Evolutionary conservation across 2,329 filamentous ascomycete genomes (phyloP).

Genomic region (Neobulgaria alba): DNA sequence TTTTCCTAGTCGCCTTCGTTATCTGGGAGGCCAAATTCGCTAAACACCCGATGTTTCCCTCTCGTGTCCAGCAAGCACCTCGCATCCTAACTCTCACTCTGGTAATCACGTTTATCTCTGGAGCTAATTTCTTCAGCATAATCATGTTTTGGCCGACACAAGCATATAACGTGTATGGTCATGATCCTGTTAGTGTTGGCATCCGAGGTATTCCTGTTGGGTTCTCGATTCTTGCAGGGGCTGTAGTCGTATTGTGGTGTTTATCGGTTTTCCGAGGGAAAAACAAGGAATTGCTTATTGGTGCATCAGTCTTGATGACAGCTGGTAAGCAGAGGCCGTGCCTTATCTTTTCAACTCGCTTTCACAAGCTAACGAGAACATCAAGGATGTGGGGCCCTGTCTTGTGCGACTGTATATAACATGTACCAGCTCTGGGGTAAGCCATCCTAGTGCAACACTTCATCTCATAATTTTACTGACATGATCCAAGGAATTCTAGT

Average conservation of each 20-base stretch:
- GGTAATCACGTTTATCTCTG: conserved; percentile 50
- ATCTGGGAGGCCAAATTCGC: conserved; percentile 45
- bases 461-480: too few species aligned
- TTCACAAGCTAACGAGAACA: too few species aligned
- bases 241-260: conserved; percentile 48
- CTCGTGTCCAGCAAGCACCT: conserved; percentile 46
- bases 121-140: conserved; percentile 39
- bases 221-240: conserved; percentile 53
- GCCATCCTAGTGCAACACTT: too few species aligned
- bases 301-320: conserved; percentile 55
- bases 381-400: conserved; percentile 39
- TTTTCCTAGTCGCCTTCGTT: conserved; percentile 39
- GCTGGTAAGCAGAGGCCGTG: conserved; percentile 52
- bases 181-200: conserved; percentile 56
- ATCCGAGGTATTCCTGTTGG: conserved; percentile 56
- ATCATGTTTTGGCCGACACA: conserved; percentile 53
- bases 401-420: conserved; percentile 42
- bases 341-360: conserved; percentile 29
- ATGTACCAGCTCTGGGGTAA: conserved; percentile 44
- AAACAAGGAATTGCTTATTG: conserved; percentile 51
- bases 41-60: conserved; percentile 35
- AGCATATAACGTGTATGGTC: conserved; percentile 56
- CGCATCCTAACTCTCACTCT: conserved; percentile 44
- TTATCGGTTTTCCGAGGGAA: conserved; percentile 49
- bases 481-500: too few species aligned